Evolutionary conservation across 306 rosid species (phyloP).

Genomic region (Styphnolobium japonicum): DNA sequence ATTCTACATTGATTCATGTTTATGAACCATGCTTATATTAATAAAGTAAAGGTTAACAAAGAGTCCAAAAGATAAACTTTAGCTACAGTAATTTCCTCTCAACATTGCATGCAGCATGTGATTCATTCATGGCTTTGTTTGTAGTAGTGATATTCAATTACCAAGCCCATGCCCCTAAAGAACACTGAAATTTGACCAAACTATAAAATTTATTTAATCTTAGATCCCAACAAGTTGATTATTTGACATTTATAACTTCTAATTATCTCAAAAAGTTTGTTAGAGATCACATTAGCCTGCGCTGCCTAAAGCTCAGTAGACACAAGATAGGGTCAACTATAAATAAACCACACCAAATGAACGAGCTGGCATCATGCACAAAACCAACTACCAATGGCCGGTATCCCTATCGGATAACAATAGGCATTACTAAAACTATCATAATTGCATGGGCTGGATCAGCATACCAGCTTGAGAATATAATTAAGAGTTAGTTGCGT

Average conservation of each 20-base stretch:
- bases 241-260: background rate
- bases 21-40: background rate
- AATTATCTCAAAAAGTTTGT: background rate
- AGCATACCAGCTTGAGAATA: conserved; percentile 18
- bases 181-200: conserved; percentile 16
- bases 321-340: conserved; percentile 28
- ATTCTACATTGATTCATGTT: background rate
- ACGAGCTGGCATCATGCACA: conserved; percentile 39
- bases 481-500: conserved; percentile 18
- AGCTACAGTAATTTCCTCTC: background rate
- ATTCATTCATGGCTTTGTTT: background rate
- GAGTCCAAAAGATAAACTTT: background rate
- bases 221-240: conserved; percentile 5
- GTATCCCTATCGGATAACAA: conserved; percentile 28
- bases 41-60: background rate
- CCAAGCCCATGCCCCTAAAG: background rate
- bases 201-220: background rate
- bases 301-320: background rate
- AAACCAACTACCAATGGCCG: conserved; percentile 38
- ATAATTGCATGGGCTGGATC: conserved; percentile 26
- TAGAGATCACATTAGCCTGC: background rate
- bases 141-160: background rate
- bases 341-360: conserved; percentile 26
- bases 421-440: conserved; percentile 26
- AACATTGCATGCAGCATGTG: conserved; percentile 17